These are phyloP conservation scores for Hanseniaspora valbyensis DNA, from an alignment of 805 yeast genomes.

Conservation along the genomic window DNA sequence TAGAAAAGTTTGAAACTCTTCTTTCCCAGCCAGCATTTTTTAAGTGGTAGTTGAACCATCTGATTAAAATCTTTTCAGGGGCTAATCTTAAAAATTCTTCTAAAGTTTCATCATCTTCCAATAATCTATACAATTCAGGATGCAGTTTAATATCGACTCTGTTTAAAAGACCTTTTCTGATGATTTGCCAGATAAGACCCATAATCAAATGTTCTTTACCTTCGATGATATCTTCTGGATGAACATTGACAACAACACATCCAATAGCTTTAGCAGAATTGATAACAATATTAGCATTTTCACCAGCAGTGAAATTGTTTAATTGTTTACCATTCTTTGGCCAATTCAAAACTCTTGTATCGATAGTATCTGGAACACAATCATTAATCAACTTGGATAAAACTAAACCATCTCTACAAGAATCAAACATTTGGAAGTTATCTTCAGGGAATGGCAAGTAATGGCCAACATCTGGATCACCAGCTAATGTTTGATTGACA, in stretches of 20 bases:
- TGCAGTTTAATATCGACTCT: constrained; percentile 93
- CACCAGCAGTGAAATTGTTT: constrained; percentile 90
- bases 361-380: constrained; percentile 96
- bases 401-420: constrained; percentile 89
- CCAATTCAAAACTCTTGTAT: constrained; percentile 87
- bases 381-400: constrained; percentile 89
- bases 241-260: constrained; percentile 94
- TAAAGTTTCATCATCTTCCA: constrained; percentile 92
- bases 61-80: constrained; percentile 89
- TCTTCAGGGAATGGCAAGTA: constrained; percentile 88
- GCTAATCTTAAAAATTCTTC: constrained; percentile 94
- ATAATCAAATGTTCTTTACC: constrained; percentile 86
- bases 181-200: constrained; percentile 94
- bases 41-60: constrained; percentile 96
- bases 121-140: constrained; percentile 87
- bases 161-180: constrained; percentile 86
- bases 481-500: constrained; percentile 81
- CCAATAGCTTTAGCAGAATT: constrained; percentile 99
- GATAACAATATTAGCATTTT: constrained; percentile 93
- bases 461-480: constrained; percentile 73
- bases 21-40: constrained; percentile 85
- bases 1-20: constrained; percentile 73
- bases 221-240: constrained; percentile 87
- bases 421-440: constrained; percentile 90
- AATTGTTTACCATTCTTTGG: constrained; percentile 71